These are phyloP conservation scores for Globisporangium polare DNA, from an alignment of 352 stramenopile genomes.

Conservation along the genomic window DNA sequence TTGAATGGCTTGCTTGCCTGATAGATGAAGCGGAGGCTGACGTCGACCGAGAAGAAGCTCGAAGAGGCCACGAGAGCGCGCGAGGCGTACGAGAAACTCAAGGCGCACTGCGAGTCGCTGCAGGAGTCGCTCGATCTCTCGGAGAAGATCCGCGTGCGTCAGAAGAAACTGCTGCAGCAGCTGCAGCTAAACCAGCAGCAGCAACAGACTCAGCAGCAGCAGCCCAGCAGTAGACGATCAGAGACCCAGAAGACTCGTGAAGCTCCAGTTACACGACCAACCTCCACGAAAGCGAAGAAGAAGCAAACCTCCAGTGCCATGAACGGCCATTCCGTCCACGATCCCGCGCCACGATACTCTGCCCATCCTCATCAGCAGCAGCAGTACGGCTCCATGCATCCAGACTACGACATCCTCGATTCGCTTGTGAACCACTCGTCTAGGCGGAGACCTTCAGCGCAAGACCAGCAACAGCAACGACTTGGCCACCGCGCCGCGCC, in stretches of 20 bases:
- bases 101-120: conserved; percentile 66
- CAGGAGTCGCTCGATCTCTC: conserved; percentile 79
- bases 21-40: conserved; percentile 42
- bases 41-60: conserved; percentile 39
- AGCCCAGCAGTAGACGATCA: not conserved
- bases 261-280: not conserved
- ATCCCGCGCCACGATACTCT: not conserved
- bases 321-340: not conserved
- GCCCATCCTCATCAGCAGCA: not conserved
- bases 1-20: no score
- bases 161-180: conserved; percentile 79
- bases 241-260: not conserved
- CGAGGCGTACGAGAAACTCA: conserved; percentile 64
- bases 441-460: conserved; percentile 17
- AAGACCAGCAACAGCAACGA: conserved; percentile 13
- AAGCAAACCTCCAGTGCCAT: not conserved
- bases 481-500: conserved; percentile 10
- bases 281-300: not conserved
- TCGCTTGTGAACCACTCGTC: conserved; percentile 20
- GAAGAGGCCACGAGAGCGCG: conserved; percentile 44
- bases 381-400: not conserved
- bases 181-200: conserved; percentile 37
- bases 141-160: conserved; percentile 65
- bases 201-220: no score
- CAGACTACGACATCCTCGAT: conserved; percentile 37